Evolutionary conservation across 2,329 filamentous ascomycete species (phyloP).

Genomic region (Cordyceps cateniannulata): DNA sequence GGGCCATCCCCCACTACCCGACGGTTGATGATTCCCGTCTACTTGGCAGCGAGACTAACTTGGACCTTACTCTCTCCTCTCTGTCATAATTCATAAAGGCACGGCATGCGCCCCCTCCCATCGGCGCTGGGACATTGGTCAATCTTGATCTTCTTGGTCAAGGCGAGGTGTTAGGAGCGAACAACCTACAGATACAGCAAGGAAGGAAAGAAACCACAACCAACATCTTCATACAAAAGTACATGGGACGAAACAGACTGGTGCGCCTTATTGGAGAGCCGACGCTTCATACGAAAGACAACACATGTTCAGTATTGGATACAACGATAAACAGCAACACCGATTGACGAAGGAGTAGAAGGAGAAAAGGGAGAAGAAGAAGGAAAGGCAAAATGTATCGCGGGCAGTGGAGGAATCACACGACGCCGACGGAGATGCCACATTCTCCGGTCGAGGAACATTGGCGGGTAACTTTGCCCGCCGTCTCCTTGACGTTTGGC

Average conservation of each 20-base stretch:
- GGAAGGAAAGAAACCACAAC: background rate
- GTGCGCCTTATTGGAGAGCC: background rate
- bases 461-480: background rate
- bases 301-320: background rate
- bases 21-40: background rate
- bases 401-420: conserved; percentile 2
- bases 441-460: background rate
- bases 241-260: background rate
- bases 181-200: background rate
- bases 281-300: background rate
- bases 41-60: background rate
- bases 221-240: background rate
- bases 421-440: background rate
- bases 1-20: conserved; percentile 1
- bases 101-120: no score
- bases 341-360: background rate
- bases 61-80: no score
- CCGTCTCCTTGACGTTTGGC: conserved; percentile 10
- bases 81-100: no score
- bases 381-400: background rate
- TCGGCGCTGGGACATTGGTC: background rate
- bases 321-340: no score
- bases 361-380: background rate
- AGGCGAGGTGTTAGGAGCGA: no score
- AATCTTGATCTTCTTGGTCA: no score